These are phyloP conservation scores for Dactylis glomerata DNA, from an alignment of 176 grass and related monocot species.

Conservation along the genomic window DNA sequence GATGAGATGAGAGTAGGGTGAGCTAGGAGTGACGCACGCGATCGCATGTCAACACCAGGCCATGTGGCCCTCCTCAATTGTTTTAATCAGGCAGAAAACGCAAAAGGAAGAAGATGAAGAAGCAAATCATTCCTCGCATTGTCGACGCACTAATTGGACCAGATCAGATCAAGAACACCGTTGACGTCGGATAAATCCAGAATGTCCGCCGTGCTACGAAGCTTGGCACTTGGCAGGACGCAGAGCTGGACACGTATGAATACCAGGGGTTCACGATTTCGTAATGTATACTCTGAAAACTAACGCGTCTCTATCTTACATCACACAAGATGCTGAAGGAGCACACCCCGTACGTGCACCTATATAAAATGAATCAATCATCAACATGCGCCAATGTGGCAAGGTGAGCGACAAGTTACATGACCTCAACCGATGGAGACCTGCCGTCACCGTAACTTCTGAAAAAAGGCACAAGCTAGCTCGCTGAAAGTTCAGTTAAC, in stretches of 20 bases:
- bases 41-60: conserved; percentile 11
- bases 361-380: background rate
- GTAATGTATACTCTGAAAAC: background rate
- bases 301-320: background rate
- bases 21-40: conserved; percentile 23
- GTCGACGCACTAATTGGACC: background rate
- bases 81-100: background rate
- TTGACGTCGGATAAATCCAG: conserved; percentile 2
- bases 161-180: background rate
- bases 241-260: background rate
- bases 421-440: background rate
- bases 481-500: background rate
- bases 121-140: background rate
- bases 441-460: background rate
- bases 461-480: background rate
- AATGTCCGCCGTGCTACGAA: background rate
- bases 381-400: background rate
- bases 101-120: background rate
- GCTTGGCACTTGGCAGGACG: background rate
- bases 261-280: background rate
- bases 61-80: background rate
- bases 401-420: background rate
- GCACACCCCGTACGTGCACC: background rate
- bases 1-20: background rate
- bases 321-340: background rate